A percentile compares a stretch with the other conserved stretches of the same genome.
Conservation (phyloP, 2,329 filamentous ascomycete species). For the Dactylellina cionopaga region DNA sequence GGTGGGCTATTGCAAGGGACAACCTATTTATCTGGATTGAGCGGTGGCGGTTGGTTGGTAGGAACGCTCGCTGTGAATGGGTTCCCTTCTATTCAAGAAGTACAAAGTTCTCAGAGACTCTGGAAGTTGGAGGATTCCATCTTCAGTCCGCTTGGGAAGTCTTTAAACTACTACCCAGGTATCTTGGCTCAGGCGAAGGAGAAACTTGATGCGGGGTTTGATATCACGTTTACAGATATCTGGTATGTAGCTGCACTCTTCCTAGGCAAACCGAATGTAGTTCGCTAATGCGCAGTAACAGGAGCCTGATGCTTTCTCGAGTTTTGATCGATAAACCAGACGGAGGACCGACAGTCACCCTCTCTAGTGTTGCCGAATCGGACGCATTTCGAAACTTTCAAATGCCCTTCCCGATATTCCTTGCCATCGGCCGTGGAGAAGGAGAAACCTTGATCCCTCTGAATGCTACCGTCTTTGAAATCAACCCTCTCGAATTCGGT, state of each 20-base stretch:
- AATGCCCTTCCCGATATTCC: conserved; percentile 77
- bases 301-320: conserved; percentile 54
- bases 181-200: conserved; percentile 68
- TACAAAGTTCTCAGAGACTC: conserved; percentile 60
- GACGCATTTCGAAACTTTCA: conserved; percentile 71
- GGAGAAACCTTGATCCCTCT: conserved; percentile 70
- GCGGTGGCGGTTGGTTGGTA: conserved; percentile 84
- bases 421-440: conserved; percentile 74
- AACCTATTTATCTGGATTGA: conserved; percentile 83
- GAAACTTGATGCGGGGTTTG: conserved; percentile 73
- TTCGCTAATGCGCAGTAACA: conserved; percentile 55
- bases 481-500: conserved; percentile 82
- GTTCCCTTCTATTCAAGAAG: conserved; percentile 28
- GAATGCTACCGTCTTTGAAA: conserved; percentile 81
- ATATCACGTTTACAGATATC: conserved; percentile 83
- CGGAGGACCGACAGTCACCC: conserved; percentile 69
- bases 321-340: conserved; percentile 45
- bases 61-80: conserved; percentile 79
- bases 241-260: conserved; percentile 67
- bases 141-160: conserved; percentile 65
- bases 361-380: conserved; percentile 77
- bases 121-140: conserved; percentile 74
- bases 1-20: conserved; percentile 82
- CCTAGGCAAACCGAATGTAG: not conserved
- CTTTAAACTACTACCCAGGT: conserved; percentile 70